Conservation (phyloP, 495 filamentous ascomycete genomes). For the Penicillium manginii region DNA sequence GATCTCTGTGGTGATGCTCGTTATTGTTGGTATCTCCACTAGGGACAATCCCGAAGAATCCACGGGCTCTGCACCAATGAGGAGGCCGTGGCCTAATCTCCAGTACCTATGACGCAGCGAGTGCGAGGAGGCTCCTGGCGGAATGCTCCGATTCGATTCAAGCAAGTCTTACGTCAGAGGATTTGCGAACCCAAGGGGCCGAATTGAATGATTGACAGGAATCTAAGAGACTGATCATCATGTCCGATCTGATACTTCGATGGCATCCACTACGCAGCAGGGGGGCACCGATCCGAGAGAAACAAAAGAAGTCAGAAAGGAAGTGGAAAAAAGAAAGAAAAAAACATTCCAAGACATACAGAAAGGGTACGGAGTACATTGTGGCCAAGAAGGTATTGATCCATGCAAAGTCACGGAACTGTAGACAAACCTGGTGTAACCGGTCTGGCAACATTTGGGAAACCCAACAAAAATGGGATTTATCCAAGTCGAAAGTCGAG, state of each 20-base stretch:
- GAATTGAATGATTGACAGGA: slow-evolving; percentile 18
- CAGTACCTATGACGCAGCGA: slow-evolving; percentile 18
- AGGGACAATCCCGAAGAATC: slow-evolving; percentile 1
- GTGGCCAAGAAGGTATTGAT: not conserved
- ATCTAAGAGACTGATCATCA: slow-evolving; percentile 16
- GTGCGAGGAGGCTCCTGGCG: slow-evolving; percentile 12
- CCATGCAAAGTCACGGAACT: not conserved
- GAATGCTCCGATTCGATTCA: slow-evolving; percentile 23
- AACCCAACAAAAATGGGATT: not conserved
- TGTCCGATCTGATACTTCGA: slow-evolving; percentile 23
- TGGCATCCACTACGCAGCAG: slow-evolving; percentile 1
- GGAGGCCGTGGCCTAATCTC: slow-evolving; percentile 1
- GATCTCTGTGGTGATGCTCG: not conserved
- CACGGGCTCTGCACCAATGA: slow-evolving; percentile 16
- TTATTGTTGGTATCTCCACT: slow-evolving; percentile 3
- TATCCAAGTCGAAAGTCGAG: not conserved
- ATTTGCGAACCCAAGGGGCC: not conserved
- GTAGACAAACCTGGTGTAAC: not conserved
- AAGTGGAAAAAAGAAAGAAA: not conserved
- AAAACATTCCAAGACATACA: not conserved
- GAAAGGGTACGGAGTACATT: not conserved
- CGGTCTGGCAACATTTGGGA: not conserved
- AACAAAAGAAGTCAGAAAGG: not conserved
- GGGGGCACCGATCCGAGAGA: not conserved
- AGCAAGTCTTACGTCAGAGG: slow-evolving; percentile 21